Conservation (phyloP, 106 monocot genomes). For the Dendrobium chrysotoxum region DNA sequence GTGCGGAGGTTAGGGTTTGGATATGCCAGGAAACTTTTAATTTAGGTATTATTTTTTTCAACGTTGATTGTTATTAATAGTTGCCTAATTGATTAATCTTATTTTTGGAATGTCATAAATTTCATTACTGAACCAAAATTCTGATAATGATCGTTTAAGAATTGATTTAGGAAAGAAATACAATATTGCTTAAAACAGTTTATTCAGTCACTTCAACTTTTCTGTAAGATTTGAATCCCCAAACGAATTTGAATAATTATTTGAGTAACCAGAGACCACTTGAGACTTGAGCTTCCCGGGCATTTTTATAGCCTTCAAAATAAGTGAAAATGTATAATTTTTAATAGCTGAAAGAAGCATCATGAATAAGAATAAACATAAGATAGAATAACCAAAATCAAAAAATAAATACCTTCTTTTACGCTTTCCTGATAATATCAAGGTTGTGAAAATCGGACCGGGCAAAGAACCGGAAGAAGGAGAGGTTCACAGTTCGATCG, state of each 20-base stretch:
- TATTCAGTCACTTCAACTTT: conserved; percentile 32
- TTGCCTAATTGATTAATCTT: too few species aligned
- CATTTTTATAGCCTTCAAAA: conserved; percentile 61
- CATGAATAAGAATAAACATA: neutral
- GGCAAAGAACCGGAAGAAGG: too few species aligned
- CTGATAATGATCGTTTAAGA: neutral
- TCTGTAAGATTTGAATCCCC: conserved; percentile 84
- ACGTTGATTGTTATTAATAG: too few species aligned
- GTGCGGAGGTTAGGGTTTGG: neutral
- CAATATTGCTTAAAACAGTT: too few species aligned
- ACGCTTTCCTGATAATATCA: conserved; percentile 68
- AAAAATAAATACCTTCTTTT: conserved; percentile 51
- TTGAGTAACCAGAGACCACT: conserved; percentile 71
- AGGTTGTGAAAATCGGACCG: too few species aligned
- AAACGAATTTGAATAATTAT: conserved; percentile 92
- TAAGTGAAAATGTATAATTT: neutral
- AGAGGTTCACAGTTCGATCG: too few species aligned
- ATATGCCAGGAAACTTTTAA: neutral
- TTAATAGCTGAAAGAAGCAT: neutral
- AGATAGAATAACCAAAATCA: neutral
- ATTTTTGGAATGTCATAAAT: too few species aligned
- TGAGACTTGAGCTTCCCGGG: conserved; percentile 75
- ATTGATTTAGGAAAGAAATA: neutral
- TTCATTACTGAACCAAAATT: neutral
- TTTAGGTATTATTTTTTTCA: too few species aligned